Conservation (phyloP, 495 filamentous ascomycete genomes). For the Penicillium arizonense region DNA sequence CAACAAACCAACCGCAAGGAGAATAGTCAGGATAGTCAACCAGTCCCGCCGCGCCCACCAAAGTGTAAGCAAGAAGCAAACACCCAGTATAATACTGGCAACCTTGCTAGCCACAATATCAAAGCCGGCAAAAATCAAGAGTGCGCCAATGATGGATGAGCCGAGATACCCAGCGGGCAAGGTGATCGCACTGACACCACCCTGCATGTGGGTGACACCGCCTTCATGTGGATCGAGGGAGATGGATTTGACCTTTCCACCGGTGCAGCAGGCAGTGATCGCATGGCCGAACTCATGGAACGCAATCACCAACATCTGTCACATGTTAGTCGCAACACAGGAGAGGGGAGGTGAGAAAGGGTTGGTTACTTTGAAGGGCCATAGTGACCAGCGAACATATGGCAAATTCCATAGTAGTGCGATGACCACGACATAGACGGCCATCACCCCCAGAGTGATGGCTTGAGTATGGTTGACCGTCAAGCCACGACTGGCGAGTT, state of each 20-base stretch:
- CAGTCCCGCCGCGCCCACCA: slow-evolving; percentile 80
- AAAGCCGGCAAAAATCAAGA: slow-evolving; percentile 79
- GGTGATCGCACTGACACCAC: slow-evolving; percentile 70
- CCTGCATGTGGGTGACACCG: slow-evolving; percentile 76
- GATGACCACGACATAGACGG: slow-evolving; percentile 69
- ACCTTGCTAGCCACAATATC: slow-evolving; percentile 77
- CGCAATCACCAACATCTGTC: slow-evolving; percentile 77
- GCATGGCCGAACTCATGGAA: slow-evolving; percentile 85
- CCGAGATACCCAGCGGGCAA: slow-evolving; percentile 77
- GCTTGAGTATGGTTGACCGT: slow-evolving; percentile 69
- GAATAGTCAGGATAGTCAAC: slow-evolving; percentile 68
- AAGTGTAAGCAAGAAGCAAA: slow-evolving; percentile 71
- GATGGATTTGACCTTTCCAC: slow-evolving; percentile 71
- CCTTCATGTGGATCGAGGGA: slow-evolving; percentile 68
- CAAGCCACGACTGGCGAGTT: slow-evolving; percentile 49
- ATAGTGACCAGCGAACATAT: slow-evolving; percentile 68
- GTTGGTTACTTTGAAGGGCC: slow-evolving; percentile 73
- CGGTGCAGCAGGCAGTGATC: slow-evolving; percentile 68
- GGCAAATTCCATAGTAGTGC: slow-evolving; percentile 77
- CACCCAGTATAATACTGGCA: slow-evolving; percentile 67
- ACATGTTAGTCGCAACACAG: background rate
- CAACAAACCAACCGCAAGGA: slow-evolving; percentile 66
- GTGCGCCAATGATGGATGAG: slow-evolving; percentile 69
- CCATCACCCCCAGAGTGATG: slow-evolving; percentile 68
- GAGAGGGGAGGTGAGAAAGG: background rate